These are phyloP conservation scores for Nemania sp. DNA, from an alignment of 2,329 filamentous ascomycete genomes.

Conservation along the genomic window DNA sequence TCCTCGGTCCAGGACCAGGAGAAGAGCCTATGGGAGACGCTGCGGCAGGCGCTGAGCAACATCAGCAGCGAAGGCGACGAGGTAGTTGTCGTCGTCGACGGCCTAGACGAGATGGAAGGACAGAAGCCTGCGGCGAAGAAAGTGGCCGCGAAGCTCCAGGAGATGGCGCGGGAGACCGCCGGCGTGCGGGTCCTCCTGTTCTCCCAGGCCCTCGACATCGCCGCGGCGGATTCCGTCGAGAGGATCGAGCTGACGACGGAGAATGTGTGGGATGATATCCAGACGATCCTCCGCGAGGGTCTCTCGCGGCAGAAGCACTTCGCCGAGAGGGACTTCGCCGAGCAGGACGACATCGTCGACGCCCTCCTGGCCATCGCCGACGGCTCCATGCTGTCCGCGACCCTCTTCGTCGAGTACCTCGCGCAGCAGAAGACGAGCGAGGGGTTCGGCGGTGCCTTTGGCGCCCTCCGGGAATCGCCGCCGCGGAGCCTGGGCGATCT, in stretches of 20 bases:
- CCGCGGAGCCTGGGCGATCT: conserved; percentile 12
- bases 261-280: conserved; percentile 22
- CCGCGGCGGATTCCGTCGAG: conserved; percentile 8
- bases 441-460: conserved; percentile 18
- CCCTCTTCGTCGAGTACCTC: conserved; percentile 21
- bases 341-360: conserved; percentile 19
- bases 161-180: conserved; percentile 12
- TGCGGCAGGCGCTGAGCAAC: conserved; percentile 17
- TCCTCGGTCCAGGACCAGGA: conserved; percentile 16
- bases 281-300: conserved; percentile 22
- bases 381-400: conserved; percentile 17
- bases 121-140: conserved; percentile 24
- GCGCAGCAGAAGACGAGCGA: conserved; percentile 16
- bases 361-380: conserved; percentile 15
- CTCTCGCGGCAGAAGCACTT: conserved; percentile 12
- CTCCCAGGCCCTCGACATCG: conserved; percentile 19
- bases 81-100: conserved; percentile 22
- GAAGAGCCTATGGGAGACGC: conserved; percentile 21
- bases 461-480: conserved; percentile 15
- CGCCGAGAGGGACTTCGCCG: background rate
- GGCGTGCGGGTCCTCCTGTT: conserved; percentile 20
- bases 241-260: conserved; percentile 21
- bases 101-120: conserved; percentile 26
- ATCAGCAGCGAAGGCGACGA: conserved; percentile 24
- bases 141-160: conserved; percentile 21